Base-by-base conservation (phyloP, 345 rosid genomes). In the Brassica juncea region DNA sequence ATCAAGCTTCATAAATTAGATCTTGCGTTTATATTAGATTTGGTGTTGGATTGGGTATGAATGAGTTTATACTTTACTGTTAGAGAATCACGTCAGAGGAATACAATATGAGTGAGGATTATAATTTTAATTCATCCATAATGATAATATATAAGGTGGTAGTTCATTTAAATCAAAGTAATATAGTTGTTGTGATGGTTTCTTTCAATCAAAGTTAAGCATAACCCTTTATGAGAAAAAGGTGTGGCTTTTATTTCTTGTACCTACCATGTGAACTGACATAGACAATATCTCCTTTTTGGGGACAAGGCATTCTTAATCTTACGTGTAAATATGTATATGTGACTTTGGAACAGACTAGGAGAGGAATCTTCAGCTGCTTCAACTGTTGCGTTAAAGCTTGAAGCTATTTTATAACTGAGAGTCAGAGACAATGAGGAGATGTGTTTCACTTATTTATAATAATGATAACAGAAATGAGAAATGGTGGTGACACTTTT, bases 361-460 rank as follows among this genome's bases (percentile, higher is more conserved):
- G 57, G 57, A 52, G 57, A 52, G 21, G 57, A n/a, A 52, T 52
- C 57, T 52, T 52, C 7, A 52, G 57, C 57, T 52, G 8, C 57
- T 52, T 52, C 57, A n/a, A 52, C 57, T 52, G 57, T 19, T 52
- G 57, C 57, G 57, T n/a, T 14, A 52, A 52, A 52, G 57, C 57
- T 52, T 52, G 57, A 52, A 15, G 21, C 8, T 52, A 4, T n/a
- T 52, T 52, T 15, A 31, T 62, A 14, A 62, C 19, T 10, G 57
- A n/a, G 57, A 52, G 57, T n/a, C 57, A 52, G 34, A 92, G 93
- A 59, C 84, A 32, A 88, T 16, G 60, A 54, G 90, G 86, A 87
- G 86, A 85, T 82, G 92, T 92, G 77, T 86, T 90, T 92, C 89
- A 89, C 84, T 60, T 80, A 61, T 57, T 66, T 66, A 25, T 61